Conservation (phyloP, 331 rosid genomes). For the Ulmus americana region DNA sequence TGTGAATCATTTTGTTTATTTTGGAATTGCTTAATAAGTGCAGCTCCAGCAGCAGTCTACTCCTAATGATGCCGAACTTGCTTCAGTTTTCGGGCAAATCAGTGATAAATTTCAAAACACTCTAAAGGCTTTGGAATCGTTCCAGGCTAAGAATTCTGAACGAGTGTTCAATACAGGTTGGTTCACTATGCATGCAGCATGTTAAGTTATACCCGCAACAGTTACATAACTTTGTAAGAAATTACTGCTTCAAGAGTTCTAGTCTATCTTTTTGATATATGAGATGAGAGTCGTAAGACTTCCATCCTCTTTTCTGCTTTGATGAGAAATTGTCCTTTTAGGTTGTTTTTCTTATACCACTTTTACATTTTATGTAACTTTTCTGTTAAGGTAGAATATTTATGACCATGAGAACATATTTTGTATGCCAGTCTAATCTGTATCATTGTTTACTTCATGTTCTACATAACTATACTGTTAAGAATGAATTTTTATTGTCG, state of each 20-base stretch:
- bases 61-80: slow-evolving; percentile 44
- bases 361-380: too few species aligned
- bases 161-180: slow-evolving; percentile 83
- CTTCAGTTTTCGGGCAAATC: slow-evolving; percentile 36
- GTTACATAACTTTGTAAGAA: background rate
- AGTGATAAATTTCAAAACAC: slow-evolving; percentile 44
- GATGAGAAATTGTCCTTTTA: background rate
- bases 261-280: background rate
- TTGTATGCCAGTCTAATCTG: too few species aligned
- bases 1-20: slow-evolving; percentile 11
- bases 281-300: background rate
- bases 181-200: background rate
- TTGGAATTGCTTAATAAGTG: slow-evolving; percentile 23
- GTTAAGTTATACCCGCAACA: background rate
- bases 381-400: too few species aligned
- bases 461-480: too few species aligned
- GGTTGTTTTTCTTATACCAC: background rate
- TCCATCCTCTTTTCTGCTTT: background rate
- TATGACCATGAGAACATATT: too few species aligned
- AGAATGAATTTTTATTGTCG: too few species aligned
- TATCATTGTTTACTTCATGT: too few species aligned
- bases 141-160: slow-evolving; percentile 78
- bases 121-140: slow-evolving; percentile 54
- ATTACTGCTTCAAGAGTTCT: background rate
- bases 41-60: slow-evolving; percentile 61